phyloP scores from a whole-genome alignment of 2,329 filamentous ascomycete species.

The Aspergillus caelatus region DNA sequence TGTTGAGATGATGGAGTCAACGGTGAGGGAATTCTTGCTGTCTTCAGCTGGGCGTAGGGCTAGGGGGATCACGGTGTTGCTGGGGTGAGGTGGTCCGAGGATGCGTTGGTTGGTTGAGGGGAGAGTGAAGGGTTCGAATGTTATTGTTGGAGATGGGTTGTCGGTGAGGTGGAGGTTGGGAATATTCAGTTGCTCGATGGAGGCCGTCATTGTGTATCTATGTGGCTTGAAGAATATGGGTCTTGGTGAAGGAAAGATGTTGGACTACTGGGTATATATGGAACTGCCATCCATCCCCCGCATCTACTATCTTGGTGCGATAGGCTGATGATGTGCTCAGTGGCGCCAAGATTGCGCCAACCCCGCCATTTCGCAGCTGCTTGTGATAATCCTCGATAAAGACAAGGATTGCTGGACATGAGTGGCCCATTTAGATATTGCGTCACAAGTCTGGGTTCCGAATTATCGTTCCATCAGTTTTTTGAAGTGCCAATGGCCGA shows the following conservation, averaged over 20 bases:
- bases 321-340: not conserved
- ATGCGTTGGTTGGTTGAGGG: constrained; percentile 46
- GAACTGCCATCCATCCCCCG: not conserved
- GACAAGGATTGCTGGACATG: not conserved
- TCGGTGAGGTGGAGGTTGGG: constrained; percentile 24
- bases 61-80: constrained; percentile 43
- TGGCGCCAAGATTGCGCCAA: not conserved
- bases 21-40: constrained; percentile 22
- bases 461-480: not conserved
- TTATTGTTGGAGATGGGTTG: constrained; percentile 10
- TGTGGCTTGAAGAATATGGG: not conserved
- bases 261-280: not conserved
- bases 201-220: not conserved
- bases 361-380: constrained; percentile 8
- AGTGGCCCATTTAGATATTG: not conserved
- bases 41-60: constrained; percentile 39
- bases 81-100: constrained; percentile 44
- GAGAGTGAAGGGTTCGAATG: constrained; percentile 45
- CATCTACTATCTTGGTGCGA: not conserved
- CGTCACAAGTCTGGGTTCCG: not conserved
- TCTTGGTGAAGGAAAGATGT: not conserved
- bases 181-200: not conserved
- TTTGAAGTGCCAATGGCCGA: not conserved
- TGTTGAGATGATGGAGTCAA: constrained; percentile 40
- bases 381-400: constrained; percentile 24